Conservation (phyloP, 2,329 filamentous ascomycete species). For the Clarireedia sp. region DNA sequence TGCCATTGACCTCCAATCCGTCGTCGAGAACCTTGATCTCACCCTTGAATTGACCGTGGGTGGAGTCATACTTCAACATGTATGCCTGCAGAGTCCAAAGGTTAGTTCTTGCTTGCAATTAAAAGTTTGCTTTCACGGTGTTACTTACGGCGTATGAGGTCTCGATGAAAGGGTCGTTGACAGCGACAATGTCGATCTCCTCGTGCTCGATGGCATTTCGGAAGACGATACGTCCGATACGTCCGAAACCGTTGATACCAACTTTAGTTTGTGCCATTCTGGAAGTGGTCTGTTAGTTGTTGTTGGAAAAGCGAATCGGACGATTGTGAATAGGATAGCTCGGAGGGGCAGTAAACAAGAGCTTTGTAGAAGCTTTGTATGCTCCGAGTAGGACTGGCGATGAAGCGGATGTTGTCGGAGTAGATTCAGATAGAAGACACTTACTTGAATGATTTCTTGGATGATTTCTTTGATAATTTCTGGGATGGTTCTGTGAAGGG, state of each 20-base stretch:
- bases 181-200: conserved; percentile 86
- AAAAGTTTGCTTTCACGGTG: conserved; percentile 6
- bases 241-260: conserved; percentile 99
- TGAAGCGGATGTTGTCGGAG: background rate
- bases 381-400: background rate
- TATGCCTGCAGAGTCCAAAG: conserved; percentile 57
- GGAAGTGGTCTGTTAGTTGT: conserved; percentile 14
- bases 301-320: background rate
- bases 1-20: conserved; percentile 82
- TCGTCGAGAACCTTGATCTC: conserved; percentile 63
- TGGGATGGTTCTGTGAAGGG: conserved; percentile 6
- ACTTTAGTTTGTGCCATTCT: conserved; percentile 59
- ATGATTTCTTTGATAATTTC: conserved; percentile 8
- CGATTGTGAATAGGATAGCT: conserved; percentile 12
- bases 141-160: conserved; percentile 86
- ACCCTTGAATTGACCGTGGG: conserved; percentile 95
- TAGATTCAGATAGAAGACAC: conserved; percentile 6
- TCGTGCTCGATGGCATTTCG: conserved; percentile 89
- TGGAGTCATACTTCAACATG: conserved; percentile 99
- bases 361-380: conserved; percentile 3
- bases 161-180: conserved; percentile 99
- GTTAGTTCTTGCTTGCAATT: conserved; percentile 11
- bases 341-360: background rate
- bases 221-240: conserved; percentile 99
- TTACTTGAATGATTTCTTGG: conserved; percentile 16